Evolutionary conservation across 257 asterid species (phyloP).

Genomic region (Solanum okadae): DNA sequence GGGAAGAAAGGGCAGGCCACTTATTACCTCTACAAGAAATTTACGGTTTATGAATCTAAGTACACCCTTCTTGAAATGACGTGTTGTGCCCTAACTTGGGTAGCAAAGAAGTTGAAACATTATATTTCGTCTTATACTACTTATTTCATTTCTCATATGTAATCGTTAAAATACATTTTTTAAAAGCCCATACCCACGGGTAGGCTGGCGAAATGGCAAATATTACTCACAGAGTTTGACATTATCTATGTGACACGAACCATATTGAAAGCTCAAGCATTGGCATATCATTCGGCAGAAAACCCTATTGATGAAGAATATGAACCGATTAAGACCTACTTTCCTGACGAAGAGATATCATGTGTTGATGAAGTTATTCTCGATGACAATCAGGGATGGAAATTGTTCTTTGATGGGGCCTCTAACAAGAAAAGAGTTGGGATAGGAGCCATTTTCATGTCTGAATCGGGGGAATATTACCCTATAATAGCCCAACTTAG

Average conservation of each 20-base stretch:
- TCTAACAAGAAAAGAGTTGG: not conserved
- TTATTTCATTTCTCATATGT: too few relatives aligned
- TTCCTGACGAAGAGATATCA: not conserved
- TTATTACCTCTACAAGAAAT: not conserved
- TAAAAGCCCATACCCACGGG: not conserved
- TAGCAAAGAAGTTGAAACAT: not conserved
- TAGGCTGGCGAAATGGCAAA: not conserved
- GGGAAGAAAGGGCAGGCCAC: not conserved
- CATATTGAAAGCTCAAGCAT: not conserved
- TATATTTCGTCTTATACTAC: not conserved
- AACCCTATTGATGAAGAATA: not conserved
- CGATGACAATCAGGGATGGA: too few relatives aligned
- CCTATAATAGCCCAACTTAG: not conserved
- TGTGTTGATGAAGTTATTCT: too few relatives aligned
- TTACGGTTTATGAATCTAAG: not conserved
- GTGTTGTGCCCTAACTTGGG: not conserved
- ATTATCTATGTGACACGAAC: not conserved
- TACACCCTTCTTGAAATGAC: not conserved
- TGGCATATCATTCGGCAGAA: too few relatives aligned
- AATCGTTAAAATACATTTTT: too few relatives aligned
- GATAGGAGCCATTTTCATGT: not conserved
- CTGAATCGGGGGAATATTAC: not conserved
- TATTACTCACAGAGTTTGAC: not conserved
- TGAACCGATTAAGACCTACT: not conserved
- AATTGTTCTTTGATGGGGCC: not conserved